A percentile compares a stretch with the other conserved stretches of the same genome.
phyloP scores from a whole-genome alignment of 2,329 filamentous ascomycete genomes.

The Eutypella sp. region DNA sequence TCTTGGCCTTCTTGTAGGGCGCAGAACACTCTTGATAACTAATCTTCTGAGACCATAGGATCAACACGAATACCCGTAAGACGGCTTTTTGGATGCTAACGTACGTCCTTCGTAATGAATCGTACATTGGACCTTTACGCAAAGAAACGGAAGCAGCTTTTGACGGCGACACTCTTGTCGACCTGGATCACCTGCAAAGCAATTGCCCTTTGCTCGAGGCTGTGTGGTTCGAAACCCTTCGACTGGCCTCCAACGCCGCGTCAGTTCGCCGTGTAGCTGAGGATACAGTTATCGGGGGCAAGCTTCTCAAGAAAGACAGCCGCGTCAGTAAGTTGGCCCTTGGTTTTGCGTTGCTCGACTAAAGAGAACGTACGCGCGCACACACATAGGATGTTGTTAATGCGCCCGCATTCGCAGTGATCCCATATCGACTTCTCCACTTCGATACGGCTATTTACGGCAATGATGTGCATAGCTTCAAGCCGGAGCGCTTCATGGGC shows the following conservation, averaged over 20 bases:
- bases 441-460: neutral
- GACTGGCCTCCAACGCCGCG: neutral
- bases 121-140: neutral
- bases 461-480: neutral
- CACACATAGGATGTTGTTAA: no score
- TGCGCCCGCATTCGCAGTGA: neutral
- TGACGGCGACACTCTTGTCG: neutral
- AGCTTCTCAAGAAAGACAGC: neutral
- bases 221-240: neutral
- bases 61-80: conserved; percentile 1
- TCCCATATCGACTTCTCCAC: neutral
- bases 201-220: neutral
- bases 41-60: no score
- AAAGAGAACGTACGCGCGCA: no score
- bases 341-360: no score
- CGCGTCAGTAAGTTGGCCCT: neutral
- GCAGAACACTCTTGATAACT: no score
- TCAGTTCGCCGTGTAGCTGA: neutral
- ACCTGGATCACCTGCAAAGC: neutral
- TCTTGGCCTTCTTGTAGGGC: neutral
- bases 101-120: neutral
- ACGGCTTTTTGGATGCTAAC: conserved; percentile 1
- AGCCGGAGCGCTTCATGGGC: neutral
- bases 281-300: neutral
- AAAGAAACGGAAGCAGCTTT: neutral